A percentile compares a stretch with the other conserved stretches of the same genome.
Evolutionary conservation across 1,284 basidiomycete species (phyloP).

Genomic region (Ustilago shanxiensis): DNA sequence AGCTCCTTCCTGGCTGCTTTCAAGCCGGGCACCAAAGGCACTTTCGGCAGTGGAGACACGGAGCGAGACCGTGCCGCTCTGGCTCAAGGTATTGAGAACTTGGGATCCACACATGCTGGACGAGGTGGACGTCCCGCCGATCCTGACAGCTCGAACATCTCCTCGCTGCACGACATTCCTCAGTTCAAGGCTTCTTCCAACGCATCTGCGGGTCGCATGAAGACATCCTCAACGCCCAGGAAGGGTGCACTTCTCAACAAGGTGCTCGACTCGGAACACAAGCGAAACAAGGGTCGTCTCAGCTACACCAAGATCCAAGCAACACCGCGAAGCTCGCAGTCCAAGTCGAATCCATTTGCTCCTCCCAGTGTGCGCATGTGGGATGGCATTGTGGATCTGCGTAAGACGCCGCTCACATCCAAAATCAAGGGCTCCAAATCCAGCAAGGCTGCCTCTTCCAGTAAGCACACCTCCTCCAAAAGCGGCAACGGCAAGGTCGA

Average conservation of each 20-base stretch:
- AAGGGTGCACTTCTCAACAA: slow-evolving; percentile 52
- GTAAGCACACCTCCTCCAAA: slow-evolving; percentile 56
- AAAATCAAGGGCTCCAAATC: slow-evolving; percentile 35
- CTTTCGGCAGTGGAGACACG: slow-evolving; percentile 14
- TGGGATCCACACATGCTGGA: slow-evolving; percentile 17
- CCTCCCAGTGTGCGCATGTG: slow-evolving; percentile 72
- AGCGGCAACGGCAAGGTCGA: background rate
- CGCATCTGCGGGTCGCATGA: slow-evolving; percentile 28
- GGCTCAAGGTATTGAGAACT: slow-evolving; percentile 42
- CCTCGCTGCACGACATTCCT: slow-evolving; percentile 39
- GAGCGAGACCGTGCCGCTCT: slow-evolving; percentile 41
- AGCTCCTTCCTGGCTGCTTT: slow-evolving; percentile 23
- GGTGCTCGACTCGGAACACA: slow-evolving; percentile 58
- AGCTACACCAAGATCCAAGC: slow-evolving; percentile 55
- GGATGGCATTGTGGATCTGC: slow-evolving; percentile 81
- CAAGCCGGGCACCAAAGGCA: slow-evolving; percentile 11
- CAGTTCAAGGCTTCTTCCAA: slow-evolving; percentile 26
- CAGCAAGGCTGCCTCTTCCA: slow-evolving; percentile 38
- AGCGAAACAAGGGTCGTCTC: slow-evolving; percentile 44
- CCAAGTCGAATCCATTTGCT: slow-evolving; percentile 61
- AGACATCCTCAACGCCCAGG: slow-evolving; percentile 55
- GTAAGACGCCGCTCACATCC: slow-evolving; percentile 74
- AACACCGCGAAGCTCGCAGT: slow-evolving; percentile 46
- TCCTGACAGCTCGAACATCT: slow-evolving; percentile 39
- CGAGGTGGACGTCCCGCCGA: slow-evolving; percentile 23